Base-by-base conservation (phyloP, 495 filamentous ascomycete genomes). In the Penicillium herquei region DNA sequence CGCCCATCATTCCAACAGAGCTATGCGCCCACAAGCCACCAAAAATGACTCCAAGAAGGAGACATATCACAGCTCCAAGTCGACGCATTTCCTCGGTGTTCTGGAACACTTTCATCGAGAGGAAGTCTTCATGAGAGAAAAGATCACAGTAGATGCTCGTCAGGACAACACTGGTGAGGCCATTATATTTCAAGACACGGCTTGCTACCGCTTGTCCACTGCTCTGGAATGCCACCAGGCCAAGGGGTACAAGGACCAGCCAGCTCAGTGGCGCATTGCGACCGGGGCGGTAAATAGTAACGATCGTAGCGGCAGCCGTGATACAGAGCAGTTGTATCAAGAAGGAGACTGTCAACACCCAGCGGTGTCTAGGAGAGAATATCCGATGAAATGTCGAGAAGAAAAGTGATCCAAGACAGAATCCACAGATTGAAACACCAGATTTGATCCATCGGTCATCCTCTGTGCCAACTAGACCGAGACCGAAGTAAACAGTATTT, bases 401-500 rank as follows among this genome's bases (percentile, higher is more conserved):
- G 68, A 79, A 76, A 53, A 86, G 75, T 4, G 83, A 86, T 12
- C 87, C 87, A 18, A 86, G 42, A 67, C 84, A 86, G 71, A 91
- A 91, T 42, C 75, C 81, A n/a, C 66, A 61, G 18, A 91, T 80
- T 0, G 87, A 89, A 7, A 77, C 74, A 5, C 74, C 76, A 1
- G 87, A 85, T 65, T 87, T 87, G 64, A 87, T 80, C 84, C 84
- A 89, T 11, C 63, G 63, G 21, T 61, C 56, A 17, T 62, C 60
- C 4, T 67, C 58, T 8, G 61, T 58, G 0, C 85, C 87, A 0
- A 78, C 73, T 1, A 90, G 64, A 0, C 87, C 88, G 6, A 91
- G 78, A 6, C 85, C 88, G 18, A 89, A 71, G 64, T 89, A 90
- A 13, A 91, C 82, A 0, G 88, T 89, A 67, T 91, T 91, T 76